Conservation (phyloP, 805 yeast species). For the Yamadazyma insecticola region DNA sequence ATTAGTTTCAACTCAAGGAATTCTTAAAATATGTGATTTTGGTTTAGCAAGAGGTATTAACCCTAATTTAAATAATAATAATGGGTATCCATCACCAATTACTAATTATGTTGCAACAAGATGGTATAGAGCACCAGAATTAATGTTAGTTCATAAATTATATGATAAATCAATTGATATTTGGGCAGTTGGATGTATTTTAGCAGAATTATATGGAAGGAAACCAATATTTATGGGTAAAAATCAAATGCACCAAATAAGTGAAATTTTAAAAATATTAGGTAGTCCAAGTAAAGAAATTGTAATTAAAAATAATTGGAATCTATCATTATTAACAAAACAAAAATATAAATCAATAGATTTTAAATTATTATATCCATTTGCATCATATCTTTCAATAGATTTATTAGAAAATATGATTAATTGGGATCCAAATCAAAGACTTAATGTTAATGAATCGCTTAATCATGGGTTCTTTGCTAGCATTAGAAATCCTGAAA, state of each 20-base stretch:
- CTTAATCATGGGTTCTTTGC: constrained; percentile 54
- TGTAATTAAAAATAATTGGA: constrained; percentile 29
- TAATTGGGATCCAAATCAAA: constrained; percentile 56
- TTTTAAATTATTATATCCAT: constrained; percentile 61
- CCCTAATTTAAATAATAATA: constrained; percentile 15
- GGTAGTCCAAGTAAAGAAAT: constrained; percentile 63
- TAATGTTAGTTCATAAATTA: constrained; percentile 50
- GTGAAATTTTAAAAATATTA: constrained; percentile 60
- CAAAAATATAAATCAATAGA: constrained; percentile 33
- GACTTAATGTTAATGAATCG: constrained; percentile 55
- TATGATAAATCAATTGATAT: constrained; percentile 74
- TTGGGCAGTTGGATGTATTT: constrained; percentile 93
- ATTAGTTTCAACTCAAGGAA: constrained; percentile 68
- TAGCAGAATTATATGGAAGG: constrained; percentile 80
- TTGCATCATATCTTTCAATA: constrained; percentile 48
- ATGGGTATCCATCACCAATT: constrained; percentile 39
- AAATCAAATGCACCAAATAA: constrained; percentile 65
- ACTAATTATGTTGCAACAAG: constrained; percentile 90
- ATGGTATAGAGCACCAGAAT: constrained; percentile 95
- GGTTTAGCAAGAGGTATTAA: constrained; percentile 82
- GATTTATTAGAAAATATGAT: constrained; percentile 52
- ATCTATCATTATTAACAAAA: constrained; percentile 22
- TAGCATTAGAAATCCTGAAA: constrained; percentile 47
- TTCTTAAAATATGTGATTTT: constrained; percentile 84
- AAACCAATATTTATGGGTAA: constrained; percentile 77